phyloP scores from a whole-genome alignment of 768 basidiomycete genomes.

The Trametes sanguinea region DNA sequence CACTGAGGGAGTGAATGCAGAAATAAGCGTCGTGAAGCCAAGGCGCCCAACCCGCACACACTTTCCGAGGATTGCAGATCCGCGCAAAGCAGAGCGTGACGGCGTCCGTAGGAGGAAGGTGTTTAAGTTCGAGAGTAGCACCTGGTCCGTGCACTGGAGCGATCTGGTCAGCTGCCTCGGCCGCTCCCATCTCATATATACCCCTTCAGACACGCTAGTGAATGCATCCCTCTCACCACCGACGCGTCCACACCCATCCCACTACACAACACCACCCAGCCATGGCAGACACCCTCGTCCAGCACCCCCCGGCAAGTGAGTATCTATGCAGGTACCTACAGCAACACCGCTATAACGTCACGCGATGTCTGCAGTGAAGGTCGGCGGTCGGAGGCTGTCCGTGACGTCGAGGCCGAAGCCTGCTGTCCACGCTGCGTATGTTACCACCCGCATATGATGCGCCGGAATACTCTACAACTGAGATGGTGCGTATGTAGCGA shows the following conservation, averaged over 20 bases:
- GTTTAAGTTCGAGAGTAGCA: constrained; percentile 17
- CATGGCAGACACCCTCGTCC: constrained; percentile 21
- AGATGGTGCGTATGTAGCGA: constrained; percentile 9
- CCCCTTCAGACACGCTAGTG: background rate
- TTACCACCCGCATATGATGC: background rate
- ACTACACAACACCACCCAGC: background rate
- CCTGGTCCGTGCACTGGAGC: constrained; percentile 25
- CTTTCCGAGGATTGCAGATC: no score
- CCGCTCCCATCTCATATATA: constrained; percentile 14
- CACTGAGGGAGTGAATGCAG: no score
- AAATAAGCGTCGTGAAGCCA: no score
- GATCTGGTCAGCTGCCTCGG: constrained; percentile 21
- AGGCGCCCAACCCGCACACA: no score
- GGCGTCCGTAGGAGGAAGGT: constrained; percentile 14
- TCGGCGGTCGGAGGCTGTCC: constrained; percentile 27
- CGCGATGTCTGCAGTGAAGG: constrained; percentile 20
- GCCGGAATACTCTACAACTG: background rate
- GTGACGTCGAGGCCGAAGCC: constrained; percentile 21
- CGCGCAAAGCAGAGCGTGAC: background rate
- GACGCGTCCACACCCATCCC: background rate
- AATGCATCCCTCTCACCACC: constrained; percentile 4
- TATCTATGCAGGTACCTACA: background rate
- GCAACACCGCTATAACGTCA: background rate
- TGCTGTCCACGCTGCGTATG: constrained; percentile 11
- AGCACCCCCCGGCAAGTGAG: constrained; percentile 28